Percentiles rank a stretch among this genome's conserved stretches.
Conservation (phyloP, 164 flowering plant species). For the Macadamia integrifolia region DNA sequence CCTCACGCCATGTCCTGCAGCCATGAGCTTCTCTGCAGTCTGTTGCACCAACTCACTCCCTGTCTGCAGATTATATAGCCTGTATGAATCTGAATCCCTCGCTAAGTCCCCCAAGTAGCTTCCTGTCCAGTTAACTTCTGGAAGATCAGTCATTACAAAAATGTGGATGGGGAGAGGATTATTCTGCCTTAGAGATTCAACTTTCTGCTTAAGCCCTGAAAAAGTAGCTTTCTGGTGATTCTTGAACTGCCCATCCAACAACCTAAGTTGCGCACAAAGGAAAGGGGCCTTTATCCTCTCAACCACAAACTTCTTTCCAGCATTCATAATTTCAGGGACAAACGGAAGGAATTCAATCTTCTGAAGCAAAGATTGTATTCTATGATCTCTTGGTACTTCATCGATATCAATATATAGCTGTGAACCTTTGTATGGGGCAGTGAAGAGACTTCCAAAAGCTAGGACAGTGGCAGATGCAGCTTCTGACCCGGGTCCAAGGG, state of each 20-base stretch:
- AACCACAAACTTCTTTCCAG: conserved; percentile 54
- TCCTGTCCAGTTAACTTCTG: conserved; percentile 68
- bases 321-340: conserved; percentile 58
- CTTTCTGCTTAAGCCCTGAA: conserved; percentile 40
- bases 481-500: conserved; percentile 70
- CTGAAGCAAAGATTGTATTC: conserved; percentile 49
- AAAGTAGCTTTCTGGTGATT: conserved; percentile 85
- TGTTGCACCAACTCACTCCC: conserved; percentile 44
- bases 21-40: conserved; percentile 47
- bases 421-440: conserved; percentile 73
- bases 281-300: conserved; percentile 62
- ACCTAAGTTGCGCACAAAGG: conserved; percentile 86
- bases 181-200: conserved; percentile 41
- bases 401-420: conserved; percentile 77
- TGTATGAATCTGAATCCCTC: conserved; percentile 39
- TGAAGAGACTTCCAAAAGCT: conserved; percentile 88
- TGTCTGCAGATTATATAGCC: conserved; percentile 45
- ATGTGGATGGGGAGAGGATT: conserved; percentile 46
- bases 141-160: conserved; percentile 98
- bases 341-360: conserved; percentile 69
- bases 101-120: conserved; percentile 72
- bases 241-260: conserved; percentile 97
- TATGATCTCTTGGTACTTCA: conserved; percentile 45
- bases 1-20: conserved; percentile 34
- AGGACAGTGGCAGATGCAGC: conserved; percentile 60